Percentiles rank a stretch among this genome's conserved stretches.
phyloP scores from a whole-genome alignment of 2,329 filamentous ascomycete species.

The Penicillium brevicompactum region DNA sequence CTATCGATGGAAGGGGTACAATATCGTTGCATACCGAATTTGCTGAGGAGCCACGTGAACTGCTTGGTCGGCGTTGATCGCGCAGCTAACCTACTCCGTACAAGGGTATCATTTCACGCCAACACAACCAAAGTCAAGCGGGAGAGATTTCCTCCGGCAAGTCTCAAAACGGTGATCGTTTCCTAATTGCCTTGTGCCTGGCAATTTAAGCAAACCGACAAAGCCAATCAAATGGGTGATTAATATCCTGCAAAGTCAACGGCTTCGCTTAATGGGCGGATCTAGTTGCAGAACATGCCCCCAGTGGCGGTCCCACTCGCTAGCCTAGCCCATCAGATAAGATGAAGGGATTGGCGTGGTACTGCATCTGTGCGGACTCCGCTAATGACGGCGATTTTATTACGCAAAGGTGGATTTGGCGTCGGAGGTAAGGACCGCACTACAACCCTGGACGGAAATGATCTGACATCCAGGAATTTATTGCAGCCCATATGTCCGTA shows the following conservation, averaged over 20 bases:
- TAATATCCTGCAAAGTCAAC: neutral
- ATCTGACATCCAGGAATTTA: neutral
- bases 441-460: neutral
- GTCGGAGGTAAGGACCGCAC: neutral
- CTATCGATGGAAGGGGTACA: too few relatives aligned
- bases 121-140: neutral
- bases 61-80: too few relatives aligned
- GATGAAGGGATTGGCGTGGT: constrained; percentile 1
- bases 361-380: neutral
- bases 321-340: constrained; percentile 6
- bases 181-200: neutral
- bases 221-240: neutral
- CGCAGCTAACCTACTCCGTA: too few relatives aligned
- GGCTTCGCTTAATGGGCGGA: neutral
- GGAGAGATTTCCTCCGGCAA: constrained; percentile 1
- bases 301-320: neutral
- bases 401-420: neutral
- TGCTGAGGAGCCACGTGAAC: too few relatives aligned
- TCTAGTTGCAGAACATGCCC: neutral
- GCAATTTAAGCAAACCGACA: neutral
- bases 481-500: neutral
- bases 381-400: constrained; percentile 1
- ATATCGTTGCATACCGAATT: too few relatives aligned
- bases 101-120: neutral
- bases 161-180: neutral